Percentiles rank a stretch among this genome's conserved stretches.
These are phyloP conservation scores for Hypoxylon rubiginosum DNA, from an alignment of 2,329 filamentous ascomycete genomes.

Conservation along the genomic window DNA sequence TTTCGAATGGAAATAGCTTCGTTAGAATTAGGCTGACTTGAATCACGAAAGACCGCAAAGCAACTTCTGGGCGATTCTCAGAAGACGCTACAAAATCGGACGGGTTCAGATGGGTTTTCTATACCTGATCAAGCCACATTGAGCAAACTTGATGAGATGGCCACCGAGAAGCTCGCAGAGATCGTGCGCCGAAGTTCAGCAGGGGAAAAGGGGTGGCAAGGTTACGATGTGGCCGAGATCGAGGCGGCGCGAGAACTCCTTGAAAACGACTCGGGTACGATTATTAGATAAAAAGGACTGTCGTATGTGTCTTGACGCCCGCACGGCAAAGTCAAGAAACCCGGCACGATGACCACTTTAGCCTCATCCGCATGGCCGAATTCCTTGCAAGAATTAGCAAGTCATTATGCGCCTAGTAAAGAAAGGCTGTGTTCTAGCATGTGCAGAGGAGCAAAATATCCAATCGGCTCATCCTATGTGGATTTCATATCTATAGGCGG, in stretches of 20 bases:
- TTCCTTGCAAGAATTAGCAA: constrained; percentile 28
- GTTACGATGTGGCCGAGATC: constrained; percentile 79
- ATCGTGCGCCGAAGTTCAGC: constrained; percentile 76
- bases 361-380: constrained; percentile 40
- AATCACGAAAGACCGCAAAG: constrained; percentile 60
- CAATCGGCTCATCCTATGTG: constrained; percentile 49
- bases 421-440: constrained; percentile 29
- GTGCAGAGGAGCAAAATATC: constrained; percentile 38
- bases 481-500: constrained; percentile 43
- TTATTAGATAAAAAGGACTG: constrained; percentile 59
- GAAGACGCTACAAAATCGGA: constrained; percentile 61
- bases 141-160: constrained; percentile 77
- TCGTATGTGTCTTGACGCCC: constrained; percentile 25
- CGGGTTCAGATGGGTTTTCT: constrained; percentile 64
- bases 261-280: constrained; percentile 62
- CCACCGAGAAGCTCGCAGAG: constrained; percentile 81
- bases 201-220: constrained; percentile 76
- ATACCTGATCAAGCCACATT: constrained; percentile 71
- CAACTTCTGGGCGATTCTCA: constrained; percentile 61
- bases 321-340: constrained; percentile 10
- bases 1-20: background rate
- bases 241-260: constrained; percentile 78
- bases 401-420: constrained; percentile 30
- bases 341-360: constrained; percentile 26
- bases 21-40: constrained; percentile 44